Conservation (phyloP, 495 filamentous ascomycete genomes). For the Aspergillus steynii region DNA sequence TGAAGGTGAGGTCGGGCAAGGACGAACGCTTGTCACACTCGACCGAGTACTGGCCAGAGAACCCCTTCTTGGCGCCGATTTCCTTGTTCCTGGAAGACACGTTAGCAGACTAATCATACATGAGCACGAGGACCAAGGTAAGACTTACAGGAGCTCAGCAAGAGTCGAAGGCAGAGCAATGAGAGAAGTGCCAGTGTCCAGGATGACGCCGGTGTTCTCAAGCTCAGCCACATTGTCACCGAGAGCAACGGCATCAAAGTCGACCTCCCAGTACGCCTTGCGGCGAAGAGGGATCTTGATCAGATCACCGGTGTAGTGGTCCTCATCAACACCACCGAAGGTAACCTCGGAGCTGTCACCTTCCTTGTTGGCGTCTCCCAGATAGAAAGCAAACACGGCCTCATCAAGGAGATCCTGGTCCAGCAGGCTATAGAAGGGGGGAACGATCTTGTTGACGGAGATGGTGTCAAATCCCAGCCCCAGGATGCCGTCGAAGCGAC, state of each 20-base stretch:
- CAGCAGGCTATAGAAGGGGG: slow-evolving; percentile 95
- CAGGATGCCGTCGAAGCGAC: slow-evolving; percentile 96
- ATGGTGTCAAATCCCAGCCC: slow-evolving; percentile 94
- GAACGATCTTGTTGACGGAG: slow-evolving; percentile 90
- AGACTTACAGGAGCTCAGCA: slow-evolving; percentile 81
- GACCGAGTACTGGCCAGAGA: slow-evolving; percentile 90
- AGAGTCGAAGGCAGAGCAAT: slow-evolving; percentile 91
- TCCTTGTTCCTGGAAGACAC: slow-evolving; percentile 70
- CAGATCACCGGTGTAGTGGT: slow-evolving; percentile 86
- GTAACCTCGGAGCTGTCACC: slow-evolving; percentile 81
- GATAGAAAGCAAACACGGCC: slow-evolving; percentile 95
- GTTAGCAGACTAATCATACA: slow-evolving; percentile 26
- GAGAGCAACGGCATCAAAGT: slow-evolving; percentile 87
- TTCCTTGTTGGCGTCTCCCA: slow-evolving; percentile 71
- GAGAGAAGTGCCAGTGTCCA: slow-evolving; percentile 98
- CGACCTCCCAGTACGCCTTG: slow-evolving; percentile 99
- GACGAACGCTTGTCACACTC: slow-evolving; percentile 82
- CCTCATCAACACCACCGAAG: slow-evolving; percentile 88
- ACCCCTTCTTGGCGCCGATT: slow-evolving; percentile 97
- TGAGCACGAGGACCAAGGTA: neutral
- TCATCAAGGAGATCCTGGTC: slow-evolving; percentile 87
- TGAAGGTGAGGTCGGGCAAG: slow-evolving; percentile 88
- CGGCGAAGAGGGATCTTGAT: slow-evolving; percentile 90
- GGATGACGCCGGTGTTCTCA: slow-evolving; percentile 90
- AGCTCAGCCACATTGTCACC: slow-evolving; percentile 82